Evolutionary conservation across 495 filamentous ascomycete genomes (phyloP), one percentile per base, ranked within the genome.

Genomic region (Parmelia sp.): DNA sequence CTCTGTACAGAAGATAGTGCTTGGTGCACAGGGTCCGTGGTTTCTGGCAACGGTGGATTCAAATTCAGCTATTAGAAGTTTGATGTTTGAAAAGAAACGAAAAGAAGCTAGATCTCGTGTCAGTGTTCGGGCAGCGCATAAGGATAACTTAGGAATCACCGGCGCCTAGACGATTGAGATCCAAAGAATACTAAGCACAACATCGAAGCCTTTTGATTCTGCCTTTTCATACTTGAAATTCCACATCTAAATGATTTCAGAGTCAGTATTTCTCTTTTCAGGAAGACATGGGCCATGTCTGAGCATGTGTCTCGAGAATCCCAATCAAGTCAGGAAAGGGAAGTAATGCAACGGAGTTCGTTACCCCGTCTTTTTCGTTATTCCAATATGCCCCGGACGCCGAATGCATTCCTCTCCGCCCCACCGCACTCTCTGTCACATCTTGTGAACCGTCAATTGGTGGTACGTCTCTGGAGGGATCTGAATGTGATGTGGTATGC

Each of bases 381-480:
- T 97, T 93, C 94, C 94, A 98, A 80, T 89, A 98, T 3, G 92
- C 95, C 47, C 90, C 94, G 1, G 88, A 90, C 21, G 94, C 94
- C 66, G 86, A 90, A 80, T 98, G 94, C 94, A 98, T 96, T 49
- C 94, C 94, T 59, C 93, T 84, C 65, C 31, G 71, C 72, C 64
- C 67, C 66, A 57, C 73, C 73, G 19, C 37, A 33, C 61, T 36
- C 35, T 29, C 47, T 14, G 11, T 37, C 19, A 4, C 7, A 40
- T 40, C 57, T 40, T 57, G 42, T 3, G 62, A 49, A 35, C 25
- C 58, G 6, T 55, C 68, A n/a, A 29, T 40, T 14, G 17, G 33
- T 9, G 29, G 27, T n/a, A 0, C 15, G 51, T 55, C 51, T 33
- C 21, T 33, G 15, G 33, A 15, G 6, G 51, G 27, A 33, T 15